A percentile compares a stretch with the other conserved stretches of the same genome.
Evolutionary conservation across 2,329 filamentous ascomycete species (phyloP).

Genomic region (Clarireedia sp.): DNA sequence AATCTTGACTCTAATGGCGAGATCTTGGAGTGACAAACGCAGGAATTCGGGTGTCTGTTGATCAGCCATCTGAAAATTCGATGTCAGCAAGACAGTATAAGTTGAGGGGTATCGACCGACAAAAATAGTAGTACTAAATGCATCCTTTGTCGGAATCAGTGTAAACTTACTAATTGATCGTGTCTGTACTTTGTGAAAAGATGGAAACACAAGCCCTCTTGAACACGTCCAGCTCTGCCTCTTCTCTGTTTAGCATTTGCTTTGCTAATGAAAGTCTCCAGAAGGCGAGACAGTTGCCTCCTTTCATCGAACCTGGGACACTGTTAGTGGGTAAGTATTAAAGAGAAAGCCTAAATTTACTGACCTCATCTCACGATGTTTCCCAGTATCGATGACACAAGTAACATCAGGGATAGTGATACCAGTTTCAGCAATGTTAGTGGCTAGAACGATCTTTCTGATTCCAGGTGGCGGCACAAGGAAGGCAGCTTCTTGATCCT

Average conservation of each 20-base stretch:
- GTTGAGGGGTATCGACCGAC: too few species aligned
- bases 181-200: constrained; percentile 87
- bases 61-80: constrained; percentile 54
- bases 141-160: not conserved
- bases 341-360: not conserved
- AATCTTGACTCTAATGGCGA: constrained; percentile 94
- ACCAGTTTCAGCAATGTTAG: constrained; percentile 97
- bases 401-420: constrained; percentile 98
- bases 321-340: constrained; percentile 4
- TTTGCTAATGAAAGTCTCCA: constrained; percentile 90
- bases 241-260: constrained; percentile 94
- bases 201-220: constrained; percentile 91
- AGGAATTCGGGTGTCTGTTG: constrained; percentile 97
- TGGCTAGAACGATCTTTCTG: constrained; percentile 91
- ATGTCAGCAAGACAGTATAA: not conserved
- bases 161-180: constrained; percentile 48
- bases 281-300: constrained; percentile 78
- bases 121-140: not conserved
- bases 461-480: constrained; percentile 71
- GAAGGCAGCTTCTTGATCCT: constrained; percentile 94
- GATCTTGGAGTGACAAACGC: constrained; percentile 83
- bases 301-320: constrained; percentile 67
- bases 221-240: constrained; percentile 89
- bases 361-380: constrained; percentile 86
- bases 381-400: constrained; percentile 92